Evolutionary conservation across 768 basidiomycete genomes (phyloP).

Genomic region (Rossbeevera mucosa): DNA sequence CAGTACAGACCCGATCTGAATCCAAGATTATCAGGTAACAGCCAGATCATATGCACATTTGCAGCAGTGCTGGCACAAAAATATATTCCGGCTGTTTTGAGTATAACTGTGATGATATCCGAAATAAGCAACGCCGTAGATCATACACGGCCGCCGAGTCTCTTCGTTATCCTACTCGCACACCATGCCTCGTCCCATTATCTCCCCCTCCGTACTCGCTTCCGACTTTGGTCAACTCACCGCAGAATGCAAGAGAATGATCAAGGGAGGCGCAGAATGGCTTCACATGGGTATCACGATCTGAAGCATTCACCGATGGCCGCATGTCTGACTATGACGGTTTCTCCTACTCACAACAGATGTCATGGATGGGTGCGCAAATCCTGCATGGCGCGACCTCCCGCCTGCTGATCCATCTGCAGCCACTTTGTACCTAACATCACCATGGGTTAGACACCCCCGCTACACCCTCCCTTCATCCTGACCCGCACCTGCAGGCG

Average conservation of each 20-base stretch:
- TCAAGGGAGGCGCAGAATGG: conserved; percentile 93
- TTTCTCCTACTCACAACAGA: conserved; percentile 44
- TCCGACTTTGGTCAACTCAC: conserved; percentile 95
- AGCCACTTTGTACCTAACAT: conserved; percentile 99
- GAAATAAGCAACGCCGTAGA: conserved; percentile 28
- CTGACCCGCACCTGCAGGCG: conserved; percentile 46
- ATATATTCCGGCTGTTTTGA: too few relatives aligned
- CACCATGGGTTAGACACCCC: conserved; percentile 72
- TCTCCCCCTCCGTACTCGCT: conserved; percentile 95
- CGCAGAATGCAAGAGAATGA: conserved; percentile 96
- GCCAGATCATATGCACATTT: conserved; percentile 8
- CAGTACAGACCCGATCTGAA: neutral
- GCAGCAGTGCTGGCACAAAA: conserved; percentile 6
- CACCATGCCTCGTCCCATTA: conserved; percentile 82
- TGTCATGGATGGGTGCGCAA: conserved; percentile 90
- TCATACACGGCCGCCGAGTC: conserved; percentile 3
- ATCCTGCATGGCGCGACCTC: neutral
- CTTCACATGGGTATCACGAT: conserved; percentile 80
- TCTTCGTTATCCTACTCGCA: conserved; percentile 6
- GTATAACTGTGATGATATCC: too few relatives aligned
- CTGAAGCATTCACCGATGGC: conserved; percentile 2
- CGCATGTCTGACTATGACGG: conserved; percentile 8
- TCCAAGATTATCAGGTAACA: conserved; percentile 17
- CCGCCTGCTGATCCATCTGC: conserved; percentile 6
- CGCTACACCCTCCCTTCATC: neutral